phyloP scores from a whole-genome alignment of 352 stramenopile genomes.

The Albugo laibachii region DNA sequence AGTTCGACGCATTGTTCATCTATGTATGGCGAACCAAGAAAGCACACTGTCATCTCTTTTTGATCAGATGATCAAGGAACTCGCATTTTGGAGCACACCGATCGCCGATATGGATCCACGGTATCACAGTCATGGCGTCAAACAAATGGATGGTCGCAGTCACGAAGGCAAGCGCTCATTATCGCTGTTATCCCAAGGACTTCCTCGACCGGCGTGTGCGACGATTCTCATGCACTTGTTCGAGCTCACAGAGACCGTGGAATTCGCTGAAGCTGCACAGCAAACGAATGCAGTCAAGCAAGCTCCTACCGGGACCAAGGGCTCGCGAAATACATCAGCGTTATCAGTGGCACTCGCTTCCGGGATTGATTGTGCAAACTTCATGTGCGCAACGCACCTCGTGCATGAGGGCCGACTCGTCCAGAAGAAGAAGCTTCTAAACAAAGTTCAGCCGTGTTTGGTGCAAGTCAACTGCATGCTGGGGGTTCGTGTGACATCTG shows the following conservation, averaged over 20 bases:
- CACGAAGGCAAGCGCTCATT: constrained; percentile 6
- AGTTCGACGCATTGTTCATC: constrained; percentile 58
- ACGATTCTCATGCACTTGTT: constrained; percentile 69
- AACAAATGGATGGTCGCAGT: constrained; percentile 7
- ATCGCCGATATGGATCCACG: constrained; percentile 14
- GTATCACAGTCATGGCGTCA: too few species aligned
- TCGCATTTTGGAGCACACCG: constrained; percentile 57
- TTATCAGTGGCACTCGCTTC: constrained; percentile 7
- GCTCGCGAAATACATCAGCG: constrained; percentile 3
- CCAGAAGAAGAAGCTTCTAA: constrained; percentile 60
- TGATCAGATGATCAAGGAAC: constrained; percentile 63
- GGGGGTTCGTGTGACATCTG: constrained; percentile 46
- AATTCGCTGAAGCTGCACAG: constrained; percentile 38
- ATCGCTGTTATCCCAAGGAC: constrained; percentile 36
- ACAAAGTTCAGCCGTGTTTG: constrained; percentile 44
- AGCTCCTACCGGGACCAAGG: neutral
- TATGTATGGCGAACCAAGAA: constrained; percentile 68
- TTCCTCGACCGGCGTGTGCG: constrained; percentile 50
- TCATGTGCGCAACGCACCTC: constrained; percentile 67
- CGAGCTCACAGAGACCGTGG: constrained; percentile 65
- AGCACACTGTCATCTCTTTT: constrained; percentile 46
- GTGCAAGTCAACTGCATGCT: constrained; percentile 78
- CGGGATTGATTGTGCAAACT: constrained; percentile 73
- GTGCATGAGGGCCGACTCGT: constrained; percentile 42
- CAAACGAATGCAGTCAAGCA: constrained; percentile 2